Evolutionary conservation across 2,329 filamentous ascomycete genomes (phyloP).

Genomic region (Scytalidium sp.): DNA sequence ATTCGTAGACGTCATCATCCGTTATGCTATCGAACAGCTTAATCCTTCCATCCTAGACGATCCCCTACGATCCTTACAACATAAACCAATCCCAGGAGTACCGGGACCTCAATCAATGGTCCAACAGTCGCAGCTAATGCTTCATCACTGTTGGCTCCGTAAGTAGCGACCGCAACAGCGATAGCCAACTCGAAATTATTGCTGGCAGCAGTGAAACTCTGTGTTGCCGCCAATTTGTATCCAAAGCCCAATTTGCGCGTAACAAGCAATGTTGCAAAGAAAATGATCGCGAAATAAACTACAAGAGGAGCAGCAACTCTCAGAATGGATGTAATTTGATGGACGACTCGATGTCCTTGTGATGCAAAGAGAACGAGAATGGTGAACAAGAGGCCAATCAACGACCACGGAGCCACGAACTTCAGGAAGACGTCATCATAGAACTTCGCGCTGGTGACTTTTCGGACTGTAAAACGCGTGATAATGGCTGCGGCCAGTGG

Average conservation of each 20-base stretch:
- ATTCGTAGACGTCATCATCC: background rate
- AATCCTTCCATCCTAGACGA: constrained; percentile 35
- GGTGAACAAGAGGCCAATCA: constrained; percentile 83
- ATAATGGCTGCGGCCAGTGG: constrained; percentile 77
- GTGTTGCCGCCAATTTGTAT: constrained; percentile 68
- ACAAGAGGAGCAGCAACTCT: constrained; percentile 77
- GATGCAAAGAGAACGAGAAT: constrained; percentile 84
- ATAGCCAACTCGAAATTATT: constrained; percentile 95
- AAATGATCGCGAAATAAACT: constrained; percentile 77
- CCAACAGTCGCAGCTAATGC: constrained; percentile 81
- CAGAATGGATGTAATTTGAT: constrained; percentile 80
- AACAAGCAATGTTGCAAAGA: constrained; percentile 63
- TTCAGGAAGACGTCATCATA: constrained; percentile 71
- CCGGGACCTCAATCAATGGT: constrained; percentile 82
- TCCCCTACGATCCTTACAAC: constrained; percentile 58
- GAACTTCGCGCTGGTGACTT: constrained; percentile 50
- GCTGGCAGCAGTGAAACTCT: constrained; percentile 85
- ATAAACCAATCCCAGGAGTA: constrained; percentile 76
- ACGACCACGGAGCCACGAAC: constrained; percentile 67
- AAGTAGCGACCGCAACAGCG: constrained; percentile 80
- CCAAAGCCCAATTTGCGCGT: constrained; percentile 67
- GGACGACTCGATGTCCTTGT: constrained; percentile 72
- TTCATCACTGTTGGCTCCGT: constrained; percentile 73
- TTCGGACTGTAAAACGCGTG: constrained; percentile 63
- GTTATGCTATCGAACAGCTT: background rate